These are phyloP conservation scores for Citrus medica DNA, from an alignment of 345 rosid genomes.

Conservation along the genomic window DNA sequence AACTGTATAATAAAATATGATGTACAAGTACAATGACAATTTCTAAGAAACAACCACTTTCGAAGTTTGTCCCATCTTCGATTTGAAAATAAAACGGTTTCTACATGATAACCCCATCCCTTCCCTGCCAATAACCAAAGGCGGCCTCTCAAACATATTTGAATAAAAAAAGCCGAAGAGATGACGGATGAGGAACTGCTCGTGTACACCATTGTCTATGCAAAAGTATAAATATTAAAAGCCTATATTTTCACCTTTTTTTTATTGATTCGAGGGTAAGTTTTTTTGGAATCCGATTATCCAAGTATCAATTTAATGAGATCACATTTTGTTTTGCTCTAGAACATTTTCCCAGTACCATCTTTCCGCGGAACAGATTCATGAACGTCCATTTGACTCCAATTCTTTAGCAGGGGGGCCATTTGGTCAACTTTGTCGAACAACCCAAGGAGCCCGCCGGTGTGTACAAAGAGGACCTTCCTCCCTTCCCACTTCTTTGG, in stretches of 20 bases:
- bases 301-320: neutral
- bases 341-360: conserved; percentile 84
- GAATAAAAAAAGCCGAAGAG: no score
- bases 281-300: neutral
- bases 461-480: conserved; percentile 78
- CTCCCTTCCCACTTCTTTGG: conserved; percentile 80
- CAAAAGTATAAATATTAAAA: neutral
- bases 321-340: neutral
- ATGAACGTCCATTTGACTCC: conserved; percentile 70
- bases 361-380: conserved; percentile 70
- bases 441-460: conserved; percentile 81
- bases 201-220: neutral
- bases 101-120: no score
- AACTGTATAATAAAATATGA: no score
- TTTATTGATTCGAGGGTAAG: neutral
- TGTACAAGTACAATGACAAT: no score
- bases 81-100: no score
- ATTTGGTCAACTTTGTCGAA: conserved; percentile 79
- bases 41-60: no score
- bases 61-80: no score
- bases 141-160: no score
- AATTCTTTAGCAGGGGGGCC: conserved; percentile 56
- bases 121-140: no score
- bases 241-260: neutral
- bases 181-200: neutral